Evolutionary conservation across 306 rosid species (phyloP), one percentile per base, ranked within the genome.

Genomic region (Rosa persica): DNA sequence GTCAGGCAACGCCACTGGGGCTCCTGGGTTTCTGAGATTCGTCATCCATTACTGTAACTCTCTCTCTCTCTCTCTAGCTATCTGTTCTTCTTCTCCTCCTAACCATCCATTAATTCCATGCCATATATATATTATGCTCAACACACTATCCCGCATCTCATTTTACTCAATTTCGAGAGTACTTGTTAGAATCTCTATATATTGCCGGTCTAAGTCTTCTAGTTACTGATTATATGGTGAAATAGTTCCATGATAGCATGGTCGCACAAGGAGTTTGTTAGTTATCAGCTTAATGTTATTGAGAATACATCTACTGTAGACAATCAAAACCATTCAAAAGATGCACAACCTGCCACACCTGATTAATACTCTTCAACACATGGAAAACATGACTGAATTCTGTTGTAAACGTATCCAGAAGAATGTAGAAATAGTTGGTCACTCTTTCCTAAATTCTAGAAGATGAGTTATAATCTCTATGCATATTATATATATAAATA

Each of bases 1-100:
- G 97, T 90, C 80, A 81, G 97, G 84, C 92, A 91, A 83, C 94
- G 97, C 76, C 96, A 86, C 27, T 93, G 97, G 97, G 97, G 97
- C 72, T 93, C 97, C 4, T 93, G 97, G 94, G 97, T 93, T 47
- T 87, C 98, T 30, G 96, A 93, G 85, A 93, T 93, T 87, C 98
- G 94, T 39, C 94, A 93, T 42, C 98, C 98, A 7, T 77, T 91
- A 79, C 79, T 91, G 96, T 90, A 90, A 27, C 54, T 22, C 5
- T 1, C 38, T 61, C 17, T 25, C 67, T 27, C 39, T 61, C 61
- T 55, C 62, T 27, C 2, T 60, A 25, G 38, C 67, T 61, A 12
- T 51, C 57, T 60, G 30, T 39, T 65, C 30, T 70, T 42, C 13
- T 82, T 30, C 27, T n/a, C 23, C 16, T 9, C 42, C 10, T 6